Percentiles rank a stretch among this genome's conserved stretches.
Conservation (phyloP, 176 grass and related monocot genomes). For the Oropetium thomaeum region DNA sequence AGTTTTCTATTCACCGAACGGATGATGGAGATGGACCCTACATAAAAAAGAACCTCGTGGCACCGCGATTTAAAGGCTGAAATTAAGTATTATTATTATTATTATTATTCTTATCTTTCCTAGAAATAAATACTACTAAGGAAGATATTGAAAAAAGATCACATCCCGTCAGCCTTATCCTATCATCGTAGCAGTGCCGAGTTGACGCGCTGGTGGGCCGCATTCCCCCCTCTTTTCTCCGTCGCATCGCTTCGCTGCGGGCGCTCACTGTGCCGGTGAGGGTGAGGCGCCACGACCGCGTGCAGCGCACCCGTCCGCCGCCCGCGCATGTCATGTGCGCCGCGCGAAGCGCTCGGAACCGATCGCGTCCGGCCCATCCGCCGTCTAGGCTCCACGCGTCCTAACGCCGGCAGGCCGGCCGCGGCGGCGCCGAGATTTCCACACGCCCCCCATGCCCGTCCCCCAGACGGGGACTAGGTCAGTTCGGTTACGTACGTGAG, state of each 20-base stretch:
- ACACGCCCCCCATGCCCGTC: too few relatives aligned
- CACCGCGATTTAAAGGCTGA: neutral
- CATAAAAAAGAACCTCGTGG: neutral
- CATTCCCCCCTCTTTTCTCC: neutral
- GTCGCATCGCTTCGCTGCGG: neutral
- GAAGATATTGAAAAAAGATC: too few relatives aligned
- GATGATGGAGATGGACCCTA: neutral
- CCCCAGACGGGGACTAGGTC: too few relatives aligned
- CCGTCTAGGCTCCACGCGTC: slow-evolving; percentile 7
- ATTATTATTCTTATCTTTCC: too few relatives aligned
- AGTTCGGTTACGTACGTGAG: slow-evolving; percentile 15
- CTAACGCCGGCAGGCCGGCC: too few relatives aligned
- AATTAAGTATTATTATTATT: too few relatives aligned
- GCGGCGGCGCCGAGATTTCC: neutral
- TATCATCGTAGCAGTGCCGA: neutral
- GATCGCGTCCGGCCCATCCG: neutral
- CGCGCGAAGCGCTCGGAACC: neutral
- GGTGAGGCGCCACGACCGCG: too few relatives aligned
- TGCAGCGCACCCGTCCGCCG: neutral
- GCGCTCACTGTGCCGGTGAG: neutral
- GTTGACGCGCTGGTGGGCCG: slow-evolving; percentile 35
- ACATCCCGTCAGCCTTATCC: slow-evolving; percentile 19
- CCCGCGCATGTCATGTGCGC: slow-evolving; percentile 17
- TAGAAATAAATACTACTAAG: too few relatives aligned
- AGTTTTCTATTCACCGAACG: neutral